phyloP scores from a whole-genome alignment of 139 green algal genomes.

The Edaphochlamys debaryana region DNA sequence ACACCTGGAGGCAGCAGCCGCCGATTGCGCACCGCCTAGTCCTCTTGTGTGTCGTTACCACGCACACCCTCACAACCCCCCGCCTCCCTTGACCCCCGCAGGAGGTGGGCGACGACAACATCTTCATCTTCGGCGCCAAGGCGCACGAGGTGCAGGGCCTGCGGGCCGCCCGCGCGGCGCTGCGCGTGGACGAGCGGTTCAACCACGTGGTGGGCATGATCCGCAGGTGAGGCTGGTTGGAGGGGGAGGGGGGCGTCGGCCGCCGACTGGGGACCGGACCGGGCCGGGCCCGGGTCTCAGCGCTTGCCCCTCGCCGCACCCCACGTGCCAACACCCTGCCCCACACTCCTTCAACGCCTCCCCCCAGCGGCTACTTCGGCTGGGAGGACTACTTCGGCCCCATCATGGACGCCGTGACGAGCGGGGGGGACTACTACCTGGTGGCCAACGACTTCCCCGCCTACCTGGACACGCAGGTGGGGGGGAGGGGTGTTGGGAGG shows the following conservation, averaged over 20 bases:
- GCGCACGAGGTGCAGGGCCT: slow-evolving; percentile 69
- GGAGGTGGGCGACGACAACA: slow-evolving; percentile 82
- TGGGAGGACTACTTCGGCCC: slow-evolving; percentile 96
- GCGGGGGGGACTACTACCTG: slow-evolving; percentile 92
- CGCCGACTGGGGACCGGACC: too few species aligned
- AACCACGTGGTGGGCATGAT: slow-evolving; percentile 83
- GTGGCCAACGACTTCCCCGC: slow-evolving; percentile 96
- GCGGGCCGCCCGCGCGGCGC: slow-evolving; percentile 68
- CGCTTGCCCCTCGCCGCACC: too few species aligned
- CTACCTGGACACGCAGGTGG: slow-evolving; percentile 91
- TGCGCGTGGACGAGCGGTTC: slow-evolving; percentile 80
- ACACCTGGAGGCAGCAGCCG: too few species aligned
- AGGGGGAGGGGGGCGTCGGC: too few species aligned
- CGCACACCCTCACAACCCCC: too few species aligned
- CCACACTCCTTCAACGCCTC: too few species aligned
- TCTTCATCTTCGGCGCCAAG: slow-evolving; percentile 89
- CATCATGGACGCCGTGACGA: slow-evolving; percentile 89
- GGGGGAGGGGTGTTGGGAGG: neutral
- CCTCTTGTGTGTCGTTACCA: too few species aligned
- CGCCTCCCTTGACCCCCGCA: neutral
- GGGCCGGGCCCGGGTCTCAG: too few species aligned
- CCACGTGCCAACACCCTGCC: too few species aligned
- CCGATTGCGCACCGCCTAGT: too few species aligned
- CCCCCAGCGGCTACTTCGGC: slow-evolving; percentile 84
- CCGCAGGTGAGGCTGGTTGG: slow-evolving; percentile 44